Evolutionary conservation across 176 grass and related monocot species (phyloP).

Genomic region (Thalia dealbata): DNA sequence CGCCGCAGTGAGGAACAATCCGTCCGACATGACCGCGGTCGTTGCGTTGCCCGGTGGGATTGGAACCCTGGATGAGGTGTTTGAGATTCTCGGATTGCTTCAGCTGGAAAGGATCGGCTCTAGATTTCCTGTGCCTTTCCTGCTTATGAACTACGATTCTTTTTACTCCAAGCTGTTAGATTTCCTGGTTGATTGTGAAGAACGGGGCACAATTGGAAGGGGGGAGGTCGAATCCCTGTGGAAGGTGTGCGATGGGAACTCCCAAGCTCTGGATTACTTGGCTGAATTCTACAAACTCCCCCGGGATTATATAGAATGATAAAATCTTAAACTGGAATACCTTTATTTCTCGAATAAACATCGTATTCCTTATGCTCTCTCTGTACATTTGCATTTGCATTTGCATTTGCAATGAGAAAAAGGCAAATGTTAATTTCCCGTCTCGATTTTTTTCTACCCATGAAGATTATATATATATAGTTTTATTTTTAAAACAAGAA

Average conservation of each 20-base stretch:
- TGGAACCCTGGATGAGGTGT: constrained; percentile 69
- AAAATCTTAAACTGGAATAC: neutral
- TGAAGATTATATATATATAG: no score
- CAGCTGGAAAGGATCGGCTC: constrained; percentile 80
- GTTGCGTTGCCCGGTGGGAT: constrained; percentile 61
- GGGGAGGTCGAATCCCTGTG: constrained; percentile 72
- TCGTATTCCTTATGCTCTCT: no score
- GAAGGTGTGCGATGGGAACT: constrained; percentile 63
- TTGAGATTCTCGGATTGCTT: constrained; percentile 64
- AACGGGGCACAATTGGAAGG: constrained; percentile 49
- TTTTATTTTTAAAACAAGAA: no score
- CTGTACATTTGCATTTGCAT: no score
- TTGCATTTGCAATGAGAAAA: no score
- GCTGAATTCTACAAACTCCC: constrained; percentile 56
- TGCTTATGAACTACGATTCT: constrained; percentile 77
- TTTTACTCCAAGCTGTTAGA: constrained; percentile 73
- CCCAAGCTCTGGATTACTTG: constrained; percentile 74
- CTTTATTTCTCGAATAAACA: no score
- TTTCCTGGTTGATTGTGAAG: constrained; percentile 56
- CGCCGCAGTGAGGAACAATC: constrained; percentile 48
- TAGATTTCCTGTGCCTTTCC: constrained; percentile 35
- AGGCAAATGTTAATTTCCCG: no score
- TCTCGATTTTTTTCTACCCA: no score
- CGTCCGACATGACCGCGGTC: constrained; percentile 33
- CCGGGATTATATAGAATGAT: no score